Evolutionary conservation across 192 early-diverging fungal genomes (phyloP).

Genomic region (Backusella sp.): DNA sequence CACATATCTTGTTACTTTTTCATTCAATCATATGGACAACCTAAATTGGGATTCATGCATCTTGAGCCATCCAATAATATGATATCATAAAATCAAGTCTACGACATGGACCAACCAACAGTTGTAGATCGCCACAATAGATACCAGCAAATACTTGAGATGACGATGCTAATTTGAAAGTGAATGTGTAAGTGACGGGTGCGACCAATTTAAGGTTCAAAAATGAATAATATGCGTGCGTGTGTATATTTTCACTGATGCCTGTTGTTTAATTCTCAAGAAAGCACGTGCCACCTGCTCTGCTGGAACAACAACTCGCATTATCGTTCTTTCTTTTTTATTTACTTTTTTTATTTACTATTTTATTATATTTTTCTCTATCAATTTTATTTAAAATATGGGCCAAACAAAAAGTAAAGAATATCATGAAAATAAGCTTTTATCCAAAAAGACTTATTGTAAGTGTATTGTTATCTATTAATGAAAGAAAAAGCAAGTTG

Average conservation of each 20-base stretch:
- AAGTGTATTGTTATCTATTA: slow-evolving; percentile 7
- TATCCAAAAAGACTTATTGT: slow-evolving; percentile 51
- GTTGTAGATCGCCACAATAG: too few relatives aligned
- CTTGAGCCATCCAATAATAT: too few relatives aligned
- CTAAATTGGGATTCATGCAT: too few relatives aligned
- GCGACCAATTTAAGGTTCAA: background rate
- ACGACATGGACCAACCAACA: too few relatives aligned
- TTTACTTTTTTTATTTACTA: background rate
- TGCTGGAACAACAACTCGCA: background rate
- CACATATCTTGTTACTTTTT: too few relatives aligned
- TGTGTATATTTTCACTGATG: background rate
- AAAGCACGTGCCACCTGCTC: background rate
- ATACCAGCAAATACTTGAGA: too few relatives aligned
- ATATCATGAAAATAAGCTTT: slow-evolving; percentile 37
- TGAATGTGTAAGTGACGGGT: background rate
- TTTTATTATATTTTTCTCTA: background rate
- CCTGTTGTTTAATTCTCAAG: slow-evolving; percentile 5
- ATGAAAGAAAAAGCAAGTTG: background rate
- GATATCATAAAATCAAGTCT: too few relatives aligned
- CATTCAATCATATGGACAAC: too few relatives aligned
- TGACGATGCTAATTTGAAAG: too few relatives aligned
- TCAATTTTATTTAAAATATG: slow-evolving; percentile 24
- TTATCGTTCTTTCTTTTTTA: background rate
- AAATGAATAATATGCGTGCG: background rate
- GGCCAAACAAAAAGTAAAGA: slow-evolving; percentile 53